These are phyloP conservation scores for Ascochyta lentis DNA, from an alignment of 2,329 filamentous ascomycete species.

Conservation along the genomic window DNA sequence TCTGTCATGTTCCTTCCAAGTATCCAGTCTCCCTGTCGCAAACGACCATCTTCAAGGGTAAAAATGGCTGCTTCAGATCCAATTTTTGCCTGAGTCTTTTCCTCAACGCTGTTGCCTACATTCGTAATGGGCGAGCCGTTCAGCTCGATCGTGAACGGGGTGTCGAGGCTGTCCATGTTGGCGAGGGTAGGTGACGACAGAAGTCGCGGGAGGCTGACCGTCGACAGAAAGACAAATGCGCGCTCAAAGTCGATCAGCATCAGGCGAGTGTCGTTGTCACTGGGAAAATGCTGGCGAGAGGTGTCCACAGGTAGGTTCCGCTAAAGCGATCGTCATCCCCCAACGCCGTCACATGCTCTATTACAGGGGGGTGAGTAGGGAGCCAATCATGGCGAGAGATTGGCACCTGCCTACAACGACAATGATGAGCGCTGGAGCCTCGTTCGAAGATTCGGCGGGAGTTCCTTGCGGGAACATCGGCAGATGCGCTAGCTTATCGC, in stretches of 20 bases:
- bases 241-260: conserved; percentile 20
- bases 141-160: conserved; percentile 35
- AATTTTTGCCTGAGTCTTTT: conserved; percentile 25
- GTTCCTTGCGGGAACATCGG: background rate
- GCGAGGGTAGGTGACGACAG: conserved; percentile 13
- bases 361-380: background rate
- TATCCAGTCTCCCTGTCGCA: conserved; percentile 29
- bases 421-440: conserved; percentile 3
- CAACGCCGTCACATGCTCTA: conserved; percentile 11
- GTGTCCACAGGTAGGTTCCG: background rate
- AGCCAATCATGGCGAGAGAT: conserved; percentile 7
- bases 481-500: conserved; percentile 8
- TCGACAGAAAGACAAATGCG: conserved; percentile 10
- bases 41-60: conserved; percentile 28
- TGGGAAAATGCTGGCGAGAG: background rate
- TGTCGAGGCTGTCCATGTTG: conserved; percentile 31
- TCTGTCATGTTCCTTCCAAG: conserved; percentile 29
- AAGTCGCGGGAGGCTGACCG: conserved; percentile 11
- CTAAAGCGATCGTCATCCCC: background rate
- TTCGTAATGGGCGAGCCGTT: conserved; percentile 29
- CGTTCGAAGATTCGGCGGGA: background rate
- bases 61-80: conserved; percentile 32
- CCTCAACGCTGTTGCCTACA: conserved; percentile 13
- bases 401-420: conserved; percentile 6
- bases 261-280: background rate